Evolutionary conservation across 495 filamentous ascomycete species (phyloP).

Genomic region (Penicillium subrubescens): DNA sequence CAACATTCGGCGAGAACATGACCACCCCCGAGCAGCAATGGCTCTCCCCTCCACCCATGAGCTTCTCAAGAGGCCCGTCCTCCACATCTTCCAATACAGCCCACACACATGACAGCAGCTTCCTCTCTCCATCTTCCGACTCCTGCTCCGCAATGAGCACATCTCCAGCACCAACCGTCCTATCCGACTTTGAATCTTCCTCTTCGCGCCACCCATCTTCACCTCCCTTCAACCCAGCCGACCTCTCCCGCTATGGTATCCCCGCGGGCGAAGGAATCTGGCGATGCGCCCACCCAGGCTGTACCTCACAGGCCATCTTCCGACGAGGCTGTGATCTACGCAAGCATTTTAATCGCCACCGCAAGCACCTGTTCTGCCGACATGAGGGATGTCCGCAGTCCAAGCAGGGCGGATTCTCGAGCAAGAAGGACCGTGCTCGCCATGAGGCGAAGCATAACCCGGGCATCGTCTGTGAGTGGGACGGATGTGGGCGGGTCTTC

Average conservation of each 20-base stretch:
- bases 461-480: conserved; percentile 58
- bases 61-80: conserved; percentile 6
- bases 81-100: conserved; percentile 2
- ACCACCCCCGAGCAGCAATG: conserved; percentile 18
- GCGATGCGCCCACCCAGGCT: conserved; percentile 60
- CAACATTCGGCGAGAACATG: conserved; percentile 11
- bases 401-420: conserved; percentile 59
- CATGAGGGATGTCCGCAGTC: conserved; percentile 61
- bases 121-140: conserved; percentile 23
- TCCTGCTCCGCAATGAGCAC: conserved; percentile 18
- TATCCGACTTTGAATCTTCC: conserved; percentile 23
- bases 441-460: conserved; percentile 68
- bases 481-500: conserved; percentile 60
- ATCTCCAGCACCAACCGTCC: conserved; percentile 23
- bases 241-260: conserved; percentile 38
- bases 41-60: conserved; percentile 9
- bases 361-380: conserved; percentile 64
- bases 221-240: conserved; percentile 22
- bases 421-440: conserved; percentile 63
- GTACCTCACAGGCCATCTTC: conserved; percentile 57
- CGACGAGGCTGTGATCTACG: conserved; percentile 64
- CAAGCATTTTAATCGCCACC: conserved; percentile 66
- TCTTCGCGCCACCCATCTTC: conserved; percentile 11
- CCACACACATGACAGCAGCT: conserved; percentile 11
- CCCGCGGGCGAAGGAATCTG: conserved; percentile 41